These are phyloP conservation scores for Arthrobotrys sphaeroides DNA, from an alignment of 2,329 filamentous ascomycete species.

Conservation along the genomic window DNA sequence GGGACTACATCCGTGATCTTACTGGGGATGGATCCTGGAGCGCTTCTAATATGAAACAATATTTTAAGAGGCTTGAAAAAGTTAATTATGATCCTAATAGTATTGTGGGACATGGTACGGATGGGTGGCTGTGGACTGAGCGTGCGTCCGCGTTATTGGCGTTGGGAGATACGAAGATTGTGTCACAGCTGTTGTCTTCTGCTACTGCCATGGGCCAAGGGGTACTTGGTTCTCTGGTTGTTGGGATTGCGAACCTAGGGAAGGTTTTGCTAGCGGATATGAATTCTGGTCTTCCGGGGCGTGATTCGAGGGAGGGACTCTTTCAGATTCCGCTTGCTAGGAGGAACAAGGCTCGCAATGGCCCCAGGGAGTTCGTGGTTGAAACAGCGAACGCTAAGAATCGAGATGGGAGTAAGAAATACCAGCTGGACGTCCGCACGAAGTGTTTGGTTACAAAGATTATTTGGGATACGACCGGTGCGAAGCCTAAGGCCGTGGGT, in stretches of 20 bases:
- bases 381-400: slow-evolving; percentile 57
- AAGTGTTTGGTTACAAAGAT: slow-evolving; percentile 61
- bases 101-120: slow-evolving; percentile 63
- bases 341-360: slow-evolving; percentile 49
- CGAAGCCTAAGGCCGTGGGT: slow-evolving; percentile 61
- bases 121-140: slow-evolving; percentile 60
- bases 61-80: slow-evolving; percentile 63
- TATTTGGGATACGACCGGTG: slow-evolving; percentile 59
- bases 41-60: slow-evolving; percentile 62
- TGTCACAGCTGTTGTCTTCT: slow-evolving; percentile 57
- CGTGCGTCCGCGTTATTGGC: slow-evolving; percentile 26
- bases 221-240: slow-evolving; percentile 35
- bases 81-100: slow-evolving; percentile 62
- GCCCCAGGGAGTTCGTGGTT: slow-evolving; percentile 58
- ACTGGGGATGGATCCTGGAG: slow-evolving; percentile 64
- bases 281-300: slow-evolving; percentile 56
- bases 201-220: slow-evolving; percentile 58
- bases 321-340: slow-evolving; percentile 57
- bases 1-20: slow-evolving; percentile 61
- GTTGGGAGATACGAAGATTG: slow-evolving; percentile 51
- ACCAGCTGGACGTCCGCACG: slow-evolving; percentile 12
- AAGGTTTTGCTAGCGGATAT: slow-evolving; percentile 57
- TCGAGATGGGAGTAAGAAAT: slow-evolving; percentile 55
- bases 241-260: slow-evolving; percentile 57
- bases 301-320: slow-evolving; percentile 53